phyloP scores from a whole-genome alignment of 352 stramenopile species.

The Pythium periplocum region DNA sequence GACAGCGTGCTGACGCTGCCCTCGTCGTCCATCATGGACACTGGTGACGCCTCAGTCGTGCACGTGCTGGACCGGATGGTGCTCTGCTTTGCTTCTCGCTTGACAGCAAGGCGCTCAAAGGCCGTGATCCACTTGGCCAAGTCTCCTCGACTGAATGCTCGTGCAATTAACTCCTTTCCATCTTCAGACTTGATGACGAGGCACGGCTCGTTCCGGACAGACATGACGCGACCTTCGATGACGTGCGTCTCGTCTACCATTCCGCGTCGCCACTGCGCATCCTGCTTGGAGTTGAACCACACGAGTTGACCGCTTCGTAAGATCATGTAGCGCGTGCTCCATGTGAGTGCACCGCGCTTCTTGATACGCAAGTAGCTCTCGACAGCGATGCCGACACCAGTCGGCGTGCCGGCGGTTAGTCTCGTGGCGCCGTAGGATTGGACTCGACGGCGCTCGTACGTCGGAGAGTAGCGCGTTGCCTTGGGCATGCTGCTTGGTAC shows the following conservation, averaged over 20 bases:
- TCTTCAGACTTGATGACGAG: slow-evolving; percentile 43
- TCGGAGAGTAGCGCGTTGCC: slow-evolving; percentile 15
- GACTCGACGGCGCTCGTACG: slow-evolving; percentile 15
- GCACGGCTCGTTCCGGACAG: slow-evolving; percentile 34
- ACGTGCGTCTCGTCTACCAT: slow-evolving; percentile 36
- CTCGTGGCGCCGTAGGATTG: slow-evolving; percentile 14
- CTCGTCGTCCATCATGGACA: slow-evolving; percentile 6
- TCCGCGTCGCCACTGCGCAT: slow-evolving; percentile 32
- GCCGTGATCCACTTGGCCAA: slow-evolving; percentile 58
- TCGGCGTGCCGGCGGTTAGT: slow-evolving; percentile 13
- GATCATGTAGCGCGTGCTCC: slow-evolving; percentile 60
- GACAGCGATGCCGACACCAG: slow-evolving; percentile 14
- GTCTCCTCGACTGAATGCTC: slow-evolving; percentile 49
- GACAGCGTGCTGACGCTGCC: not conserved
- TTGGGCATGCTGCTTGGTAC: slow-evolving; percentile 9
- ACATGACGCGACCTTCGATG: slow-evolving; percentile 28
- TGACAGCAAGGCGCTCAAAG: slow-evolving; percentile 51
- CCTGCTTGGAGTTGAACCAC: slow-evolving; percentile 49
- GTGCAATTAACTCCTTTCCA: slow-evolving; percentile 36
- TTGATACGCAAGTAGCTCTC: slow-evolving; percentile 66
- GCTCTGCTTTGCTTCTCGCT: slow-evolving; percentile 27
- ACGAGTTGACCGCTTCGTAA: slow-evolving; percentile 36
- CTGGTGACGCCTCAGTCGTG: slow-evolving; percentile 20
- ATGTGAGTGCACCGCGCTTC: slow-evolving; percentile 44
- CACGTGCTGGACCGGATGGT: slow-evolving; percentile 25